Conservation (phyloP, 2,329 filamentous ascomycete genomes). For the Sporothrix euskadiensis region DNA sequence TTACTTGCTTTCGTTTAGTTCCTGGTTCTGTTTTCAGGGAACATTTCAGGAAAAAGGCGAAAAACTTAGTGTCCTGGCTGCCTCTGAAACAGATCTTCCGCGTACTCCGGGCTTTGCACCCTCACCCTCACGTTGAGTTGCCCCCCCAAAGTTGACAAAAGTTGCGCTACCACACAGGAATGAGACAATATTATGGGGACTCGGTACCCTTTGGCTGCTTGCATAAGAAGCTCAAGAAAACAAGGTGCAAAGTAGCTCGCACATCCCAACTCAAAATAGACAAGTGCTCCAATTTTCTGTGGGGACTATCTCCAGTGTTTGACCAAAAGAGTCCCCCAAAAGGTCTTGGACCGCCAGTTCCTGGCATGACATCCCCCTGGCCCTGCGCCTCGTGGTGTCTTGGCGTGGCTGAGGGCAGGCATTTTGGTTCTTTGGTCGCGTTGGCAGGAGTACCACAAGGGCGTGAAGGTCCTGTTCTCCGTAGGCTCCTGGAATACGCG, state of each 20-base stretch:
- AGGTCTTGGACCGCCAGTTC: not conserved
- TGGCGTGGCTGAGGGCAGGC: not conserved
- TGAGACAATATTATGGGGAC: not conserved
- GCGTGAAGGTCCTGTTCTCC: no score
- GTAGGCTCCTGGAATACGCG: not conserved
- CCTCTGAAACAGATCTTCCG: slow-evolving; percentile 1
- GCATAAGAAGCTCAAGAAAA: not conserved
- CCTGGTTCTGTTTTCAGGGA: not conserved
- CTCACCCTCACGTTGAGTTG: no score
- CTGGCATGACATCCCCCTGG: not conserved
- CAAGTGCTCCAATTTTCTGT: not conserved
- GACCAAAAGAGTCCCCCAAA: no score
- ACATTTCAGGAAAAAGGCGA: not conserved
- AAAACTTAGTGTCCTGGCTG: not conserved
- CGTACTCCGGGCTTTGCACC: not conserved
- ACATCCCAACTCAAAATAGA: not conserved
- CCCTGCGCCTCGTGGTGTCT: not conserved
- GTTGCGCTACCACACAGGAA: not conserved
- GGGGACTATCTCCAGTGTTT: no score
- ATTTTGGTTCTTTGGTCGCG: not conserved
- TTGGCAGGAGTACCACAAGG: not conserved
- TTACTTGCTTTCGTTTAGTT: not conserved
- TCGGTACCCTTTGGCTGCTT: not conserved
- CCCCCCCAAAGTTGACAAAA: not conserved
- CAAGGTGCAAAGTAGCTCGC: not conserved